Base-by-base conservation (phyloP, 108 stramenopile species). In the Nitzschia palea region DNA sequence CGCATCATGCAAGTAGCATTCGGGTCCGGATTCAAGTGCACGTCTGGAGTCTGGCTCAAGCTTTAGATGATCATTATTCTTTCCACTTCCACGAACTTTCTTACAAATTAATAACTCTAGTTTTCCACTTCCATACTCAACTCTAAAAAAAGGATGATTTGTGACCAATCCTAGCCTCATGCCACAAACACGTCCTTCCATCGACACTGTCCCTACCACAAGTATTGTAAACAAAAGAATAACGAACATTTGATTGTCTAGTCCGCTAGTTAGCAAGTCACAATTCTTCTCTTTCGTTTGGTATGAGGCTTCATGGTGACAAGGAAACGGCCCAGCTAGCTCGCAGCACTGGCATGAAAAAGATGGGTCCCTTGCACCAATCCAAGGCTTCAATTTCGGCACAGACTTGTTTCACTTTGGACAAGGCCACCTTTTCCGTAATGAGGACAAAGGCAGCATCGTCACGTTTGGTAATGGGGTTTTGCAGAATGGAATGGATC, bases 11-110 rank as follows among this genome's bases (percentile, higher is more conserved):
- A 97, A 77, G 92, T 99, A 18, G 98, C 98, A 2, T 99, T 99
- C 80, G 98, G 98, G 27, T 92, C 90, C 43, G 98, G 98, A 14
- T 99, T 99, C 87, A 99, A 99, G 82, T 97, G 97, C 85, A 99
- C 96, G 18, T 91, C 86, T 6, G 97, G 96, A 8, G 98, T 99
- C 5, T 98, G 97, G 98, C 74, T 99, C 44, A 91, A 92, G 73
- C 71, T 95, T 56, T 95, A 84, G 47, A 20, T 10, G 37, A 40
- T 12, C 10, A 6, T 40, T 40, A 10, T 12, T 40, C 37, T 10
- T 40, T n/a, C n/a, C n/a, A n/a, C n/a, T n/a, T n/a, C n/a, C n/a
- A n/a, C n/a, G n/a, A n/a, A n/a, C n/a, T n/a, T n/a, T n/a, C n/a
- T n/a, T n/a, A n/a, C n/a, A n/a, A n/a, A n/a, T n/a, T n/a, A n/a